Evolutionary conservation across 2,329 filamentous ascomycete genomes (phyloP).

Genomic region (Fusarium agapanthi): DNA sequence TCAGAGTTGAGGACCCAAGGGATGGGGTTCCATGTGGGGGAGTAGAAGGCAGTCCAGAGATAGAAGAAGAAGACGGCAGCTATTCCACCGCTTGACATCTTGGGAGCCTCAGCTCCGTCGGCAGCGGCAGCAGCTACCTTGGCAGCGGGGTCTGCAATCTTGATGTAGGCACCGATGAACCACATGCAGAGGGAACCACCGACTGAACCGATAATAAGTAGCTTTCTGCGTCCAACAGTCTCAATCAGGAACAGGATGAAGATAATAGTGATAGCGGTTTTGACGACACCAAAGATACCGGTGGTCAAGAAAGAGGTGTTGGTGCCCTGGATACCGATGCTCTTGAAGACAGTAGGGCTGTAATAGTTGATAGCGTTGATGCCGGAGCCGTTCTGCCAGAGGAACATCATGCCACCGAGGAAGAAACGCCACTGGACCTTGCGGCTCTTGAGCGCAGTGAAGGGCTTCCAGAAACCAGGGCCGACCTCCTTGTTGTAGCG

Average conservation of each 20-base stretch:
- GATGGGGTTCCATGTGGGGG: slow-evolving; percentile 75
- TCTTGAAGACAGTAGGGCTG: slow-evolving; percentile 55
- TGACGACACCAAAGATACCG: slow-evolving; percentile 80
- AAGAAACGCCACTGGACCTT: slow-evolving; percentile 76
- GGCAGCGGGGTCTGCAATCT: slow-evolving; percentile 58
- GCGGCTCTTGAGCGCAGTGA: slow-evolving; percentile 63
- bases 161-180: slow-evolving; percentile 60
- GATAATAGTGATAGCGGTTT: slow-evolving; percentile 72
- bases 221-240: slow-evolving; percentile 59
- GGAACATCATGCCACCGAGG: slow-evolving; percentile 77
- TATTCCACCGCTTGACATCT: slow-evolving; percentile 61
- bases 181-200: slow-evolving; percentile 74
- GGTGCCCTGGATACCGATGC: slow-evolving; percentile 56
- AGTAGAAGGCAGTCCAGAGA: slow-evolving; percentile 67
- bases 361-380: slow-evolving; percentile 86
- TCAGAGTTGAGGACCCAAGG: slow-evolving; percentile 80
- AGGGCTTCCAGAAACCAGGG: slow-evolving; percentile 78
- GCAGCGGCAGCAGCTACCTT: slow-evolving; percentile 44
- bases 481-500: slow-evolving; percentile 71
- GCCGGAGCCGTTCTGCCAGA: slow-evolving; percentile 79
- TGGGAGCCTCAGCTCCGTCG: neutral
- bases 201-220: slow-evolving; percentile 69
- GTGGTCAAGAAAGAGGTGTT: slow-evolving; percentile 65
- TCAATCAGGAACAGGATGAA: slow-evolving; percentile 77
- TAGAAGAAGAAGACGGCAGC: slow-evolving; percentile 75